These are phyloP conservation scores for Cordyceps pruinosa DNA, from an alignment of 2,329 filamentous ascomycete species.

Conservation along the genomic window DNA sequence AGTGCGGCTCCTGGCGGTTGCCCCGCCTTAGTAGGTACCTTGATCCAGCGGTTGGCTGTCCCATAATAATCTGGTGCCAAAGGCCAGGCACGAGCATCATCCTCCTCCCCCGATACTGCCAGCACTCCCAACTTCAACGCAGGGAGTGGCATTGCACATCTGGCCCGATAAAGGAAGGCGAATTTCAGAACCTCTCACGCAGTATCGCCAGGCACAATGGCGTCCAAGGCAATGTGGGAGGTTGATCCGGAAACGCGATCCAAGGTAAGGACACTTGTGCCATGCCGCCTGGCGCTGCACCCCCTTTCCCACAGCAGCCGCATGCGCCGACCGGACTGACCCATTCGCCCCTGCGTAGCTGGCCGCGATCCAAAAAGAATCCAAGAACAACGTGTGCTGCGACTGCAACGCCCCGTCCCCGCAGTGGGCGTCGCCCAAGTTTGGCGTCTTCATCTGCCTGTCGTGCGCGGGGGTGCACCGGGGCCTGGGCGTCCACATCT, in stretches of 20 bases:
- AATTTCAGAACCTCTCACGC: background rate
- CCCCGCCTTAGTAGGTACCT: too few relatives aligned
- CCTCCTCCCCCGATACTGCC: conserved; percentile 6
- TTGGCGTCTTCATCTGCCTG: conserved; percentile 97
- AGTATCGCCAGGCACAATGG: conserved; percentile 34
- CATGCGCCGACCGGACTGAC: conserved; percentile 14
- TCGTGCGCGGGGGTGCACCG: conserved; percentile 92
- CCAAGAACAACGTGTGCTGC: conserved; percentile 84
- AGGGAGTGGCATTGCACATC: background rate
- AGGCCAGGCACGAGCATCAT: background rate
- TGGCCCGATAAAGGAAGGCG: background rate
- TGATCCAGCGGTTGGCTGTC: conserved; percentile 1
- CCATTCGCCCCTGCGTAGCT: conserved; percentile 50
- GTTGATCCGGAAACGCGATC: conserved; percentile 95
- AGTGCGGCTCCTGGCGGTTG: conserved; percentile 2
- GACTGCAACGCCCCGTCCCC: conserved; percentile 94
- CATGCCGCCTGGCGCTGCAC: background rate
- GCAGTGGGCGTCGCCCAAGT: conserved; percentile 97
- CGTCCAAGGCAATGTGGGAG: conserved; percentile 88
- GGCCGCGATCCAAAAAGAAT: conserved; percentile 81
- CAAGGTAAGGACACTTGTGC: conserved; percentile 55
- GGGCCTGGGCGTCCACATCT: conserved; percentile 93
- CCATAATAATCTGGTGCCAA: conserved; percentile 11
- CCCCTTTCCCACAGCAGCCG: conserved; percentile 1
- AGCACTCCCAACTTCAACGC: background rate